Percentiles rank a stretch among this genome's conserved stretches.
Conservation (phyloP, 2,329 filamentous ascomycete species). For the Lachnellula subtilissima region DNA sequence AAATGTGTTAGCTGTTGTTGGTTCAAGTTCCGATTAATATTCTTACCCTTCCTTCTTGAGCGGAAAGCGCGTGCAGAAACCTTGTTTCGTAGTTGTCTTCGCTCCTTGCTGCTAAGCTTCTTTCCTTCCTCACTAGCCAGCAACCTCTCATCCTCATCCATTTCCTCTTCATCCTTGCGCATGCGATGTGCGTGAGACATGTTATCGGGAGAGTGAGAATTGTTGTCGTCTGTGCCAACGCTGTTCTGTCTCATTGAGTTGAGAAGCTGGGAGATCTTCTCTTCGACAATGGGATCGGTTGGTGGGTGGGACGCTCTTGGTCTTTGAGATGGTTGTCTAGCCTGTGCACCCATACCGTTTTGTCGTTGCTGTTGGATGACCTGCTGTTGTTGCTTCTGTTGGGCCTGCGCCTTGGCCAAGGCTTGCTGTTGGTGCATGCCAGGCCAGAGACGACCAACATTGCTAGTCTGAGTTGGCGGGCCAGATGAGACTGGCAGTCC, state of each 20-base stretch:
- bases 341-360: slow-evolving; percentile 33
- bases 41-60: slow-evolving; percentile 92
- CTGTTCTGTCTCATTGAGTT: slow-evolving; percentile 79
- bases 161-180: slow-evolving; percentile 95
- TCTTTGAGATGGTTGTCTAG: slow-evolving; percentile 38
- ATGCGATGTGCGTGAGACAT: slow-evolving; percentile 65
- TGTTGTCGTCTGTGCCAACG: slow-evolving; percentile 49
- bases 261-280: slow-evolving; percentile 88
- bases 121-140: slow-evolving; percentile 97
- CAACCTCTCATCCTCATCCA: slow-evolving; percentile 95
- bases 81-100: slow-evolving; percentile 96
- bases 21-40: slow-evolving; percentile 2
- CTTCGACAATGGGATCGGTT: slow-evolving; percentile 71
- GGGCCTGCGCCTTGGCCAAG: slow-evolving; percentile 65
- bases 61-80: slow-evolving; percentile 97
- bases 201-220: slow-evolving; percentile 37
- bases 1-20: slow-evolving; percentile 43
- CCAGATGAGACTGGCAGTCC: slow-evolving; percentile 41
- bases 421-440: slow-evolving; percentile 90
- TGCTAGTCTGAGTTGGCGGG: slow-evolving; percentile 45
- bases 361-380: slow-evolving; percentile 53
- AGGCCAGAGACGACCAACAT: slow-evolving; percentile 75
- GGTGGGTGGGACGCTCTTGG: slow-evolving; percentile 32
- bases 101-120: slow-evolving; percentile 97
- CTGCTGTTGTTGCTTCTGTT: slow-evolving; percentile 63